A percentile compares a stretch with the other conserved stretches of the same genome.
Conservation (phyloP, 257 asterid species). For the Gynochthodes officinalis region DNA sequence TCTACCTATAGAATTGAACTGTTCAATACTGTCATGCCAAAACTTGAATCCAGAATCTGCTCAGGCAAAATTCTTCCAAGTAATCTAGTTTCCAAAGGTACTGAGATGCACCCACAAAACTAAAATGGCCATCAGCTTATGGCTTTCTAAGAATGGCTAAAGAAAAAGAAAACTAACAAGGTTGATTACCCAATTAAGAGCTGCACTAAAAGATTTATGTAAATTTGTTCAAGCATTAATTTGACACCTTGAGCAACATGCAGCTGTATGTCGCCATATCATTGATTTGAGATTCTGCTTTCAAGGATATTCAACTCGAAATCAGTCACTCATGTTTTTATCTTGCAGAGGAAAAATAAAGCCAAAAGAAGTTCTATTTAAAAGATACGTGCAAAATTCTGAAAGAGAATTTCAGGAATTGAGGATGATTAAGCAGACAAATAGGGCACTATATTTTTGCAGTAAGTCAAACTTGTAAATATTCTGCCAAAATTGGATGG, state of each 20-base stretch:
- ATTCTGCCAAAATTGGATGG: not conserved
- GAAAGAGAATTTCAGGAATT: not conserved
- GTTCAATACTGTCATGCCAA: not conserved
- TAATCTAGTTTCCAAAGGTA: not conserved
- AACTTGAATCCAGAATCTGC: not conserved
- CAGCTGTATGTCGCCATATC: constrained; percentile 1
- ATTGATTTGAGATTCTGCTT: not conserved
- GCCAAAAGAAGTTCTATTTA: not conserved
- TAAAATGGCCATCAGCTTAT: not conserved
- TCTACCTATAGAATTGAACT: too few species aligned
- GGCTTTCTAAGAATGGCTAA: not conserved
- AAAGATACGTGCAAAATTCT: not conserved
- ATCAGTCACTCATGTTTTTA: not conserved
- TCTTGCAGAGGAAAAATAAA: not conserved
- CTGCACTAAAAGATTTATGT: not conserved
- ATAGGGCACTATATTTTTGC: not conserved
- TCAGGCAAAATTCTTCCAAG: not conserved
- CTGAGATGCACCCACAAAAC: not conserved
- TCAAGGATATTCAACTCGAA: not conserved
- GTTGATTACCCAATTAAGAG: too few species aligned
- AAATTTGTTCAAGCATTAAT: not conserved
- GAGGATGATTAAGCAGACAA: not conserved
- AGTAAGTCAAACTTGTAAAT: not conserved
- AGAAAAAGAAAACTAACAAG: too few species aligned
- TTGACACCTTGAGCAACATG: not conserved